These are phyloP conservation scores for Scedosporium aurantiacum DNA, from an alignment of 2,329 filamentous ascomycete species.

Conservation along the genomic window DNA sequence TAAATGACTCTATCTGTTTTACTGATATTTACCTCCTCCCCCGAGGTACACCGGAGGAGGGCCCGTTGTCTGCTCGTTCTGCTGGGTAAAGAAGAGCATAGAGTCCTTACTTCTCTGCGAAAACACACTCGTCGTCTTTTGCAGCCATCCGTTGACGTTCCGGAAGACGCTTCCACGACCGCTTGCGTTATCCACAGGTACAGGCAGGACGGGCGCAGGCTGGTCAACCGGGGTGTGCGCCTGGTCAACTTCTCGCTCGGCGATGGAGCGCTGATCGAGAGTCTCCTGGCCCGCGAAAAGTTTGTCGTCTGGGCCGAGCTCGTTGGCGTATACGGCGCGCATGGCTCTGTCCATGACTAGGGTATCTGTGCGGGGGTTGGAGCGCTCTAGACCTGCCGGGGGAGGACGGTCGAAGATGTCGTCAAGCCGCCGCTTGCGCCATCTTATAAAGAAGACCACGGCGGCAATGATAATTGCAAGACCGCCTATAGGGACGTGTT, in stretches of 20 bases:
- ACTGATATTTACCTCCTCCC: background rate
- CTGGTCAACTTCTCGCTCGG: background rate
- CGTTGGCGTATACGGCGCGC: background rate
- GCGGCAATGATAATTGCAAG: background rate
- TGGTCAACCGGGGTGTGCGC: background rate
- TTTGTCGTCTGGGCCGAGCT: background rate
- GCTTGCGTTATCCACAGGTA: background rate
- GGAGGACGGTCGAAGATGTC: slow-evolving; percentile 2
- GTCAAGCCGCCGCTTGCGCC: background rate
- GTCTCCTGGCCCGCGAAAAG: background rate
- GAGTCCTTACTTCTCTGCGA: background rate
- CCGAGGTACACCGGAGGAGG: background rate
- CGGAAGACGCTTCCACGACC: background rate
- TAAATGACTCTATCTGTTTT: background rate
- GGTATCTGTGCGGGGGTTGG: background rate
- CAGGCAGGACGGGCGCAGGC: background rate
- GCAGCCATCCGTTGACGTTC: background rate
- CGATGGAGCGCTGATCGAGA: background rate
- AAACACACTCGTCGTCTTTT: background rate
- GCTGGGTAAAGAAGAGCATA: background rate
- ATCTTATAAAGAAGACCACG: background rate
- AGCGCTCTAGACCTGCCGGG: background rate
- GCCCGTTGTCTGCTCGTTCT: background rate
- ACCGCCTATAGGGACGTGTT: background rate
- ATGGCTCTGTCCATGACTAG: slow-evolving; percentile 1